Conservation (phyloP, 164 flowering plant genomes). For the Protea cynaroides region DNA sequence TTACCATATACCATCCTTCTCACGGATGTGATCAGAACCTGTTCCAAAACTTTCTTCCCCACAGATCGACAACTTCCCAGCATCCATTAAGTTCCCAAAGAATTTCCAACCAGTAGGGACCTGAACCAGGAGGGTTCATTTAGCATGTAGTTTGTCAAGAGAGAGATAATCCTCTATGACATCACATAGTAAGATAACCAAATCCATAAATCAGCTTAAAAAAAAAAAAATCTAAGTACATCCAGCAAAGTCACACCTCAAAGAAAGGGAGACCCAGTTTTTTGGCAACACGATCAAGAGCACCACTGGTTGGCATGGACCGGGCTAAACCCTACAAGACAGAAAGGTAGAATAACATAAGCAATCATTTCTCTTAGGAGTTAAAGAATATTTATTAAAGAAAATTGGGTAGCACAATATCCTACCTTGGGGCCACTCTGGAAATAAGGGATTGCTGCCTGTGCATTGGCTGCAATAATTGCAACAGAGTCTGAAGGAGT, state of each 20-base stretch:
- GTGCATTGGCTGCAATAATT: constrained; percentile 92
- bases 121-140: constrained; percentile 29
- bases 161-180: not conserved
- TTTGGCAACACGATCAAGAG: constrained; percentile 91
- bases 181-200: not conserved
- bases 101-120: constrained; percentile 99
- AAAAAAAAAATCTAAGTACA: not conserved
- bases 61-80: constrained; percentile 89
- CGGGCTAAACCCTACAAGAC: constrained; percentile 79
- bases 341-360: not conserved
- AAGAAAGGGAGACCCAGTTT: constrained; percentile 81
- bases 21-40: constrained; percentile 99
- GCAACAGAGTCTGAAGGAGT: constrained; percentile 99
- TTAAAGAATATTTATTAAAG: not conserved
- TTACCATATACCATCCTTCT: constrained; percentile 99
- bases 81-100: constrained; percentile 99
- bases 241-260: constrained; percentile 49
- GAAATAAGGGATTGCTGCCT: constrained; percentile 91
- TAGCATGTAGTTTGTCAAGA: constrained; percentile 6
- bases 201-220: not conserved
- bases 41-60: constrained; percentile 99
- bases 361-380: not conserved
- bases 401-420: not conserved
- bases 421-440: constrained; percentile 73
- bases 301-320: constrained; percentile 99